phyloP scores from a whole-genome alignment of 192 early-diverging fungal species.

The Pecoramyces ruminantium region DNA sequence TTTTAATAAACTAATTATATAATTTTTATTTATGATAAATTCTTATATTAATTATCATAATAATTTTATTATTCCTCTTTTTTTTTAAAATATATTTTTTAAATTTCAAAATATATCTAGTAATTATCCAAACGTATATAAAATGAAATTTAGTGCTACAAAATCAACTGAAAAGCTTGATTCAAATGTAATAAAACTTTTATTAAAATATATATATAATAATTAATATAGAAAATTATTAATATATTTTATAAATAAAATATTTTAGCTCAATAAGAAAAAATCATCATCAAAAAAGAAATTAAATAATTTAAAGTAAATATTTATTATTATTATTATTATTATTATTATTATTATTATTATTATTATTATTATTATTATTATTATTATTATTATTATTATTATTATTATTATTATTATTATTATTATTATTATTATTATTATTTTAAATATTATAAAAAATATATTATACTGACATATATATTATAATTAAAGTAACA shows the following conservation, averaged over 20 bases:
- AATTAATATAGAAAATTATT: too few relatives aligned
- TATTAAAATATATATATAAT: too few relatives aligned
- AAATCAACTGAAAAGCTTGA: background rate
- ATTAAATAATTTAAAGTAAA: background rate
- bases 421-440: background rate
- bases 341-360: background rate
- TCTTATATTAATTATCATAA: too few relatives aligned
- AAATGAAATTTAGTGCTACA: background rate
- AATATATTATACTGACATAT: too few relatives aligned
- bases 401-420: background rate
- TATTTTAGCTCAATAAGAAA: background rate
- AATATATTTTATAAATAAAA: too few relatives aligned
- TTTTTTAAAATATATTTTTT: too few relatives aligned
- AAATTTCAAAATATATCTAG: background rate
- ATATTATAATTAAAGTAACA: background rate
- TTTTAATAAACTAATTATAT: too few relatives aligned
- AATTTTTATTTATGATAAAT: too few relatives aligned
- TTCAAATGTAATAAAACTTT: too few relatives aligned
- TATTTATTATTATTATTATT: too few relatives aligned
- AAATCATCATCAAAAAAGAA: background rate
- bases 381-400: background rate
- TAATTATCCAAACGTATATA: background rate
- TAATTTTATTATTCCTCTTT: too few relatives aligned
- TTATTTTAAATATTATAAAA: background rate
- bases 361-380: background rate